phyloP scores from a whole-genome alignment of 192 early-diverging fungal species.

The Diversispora epigaea region DNA sequence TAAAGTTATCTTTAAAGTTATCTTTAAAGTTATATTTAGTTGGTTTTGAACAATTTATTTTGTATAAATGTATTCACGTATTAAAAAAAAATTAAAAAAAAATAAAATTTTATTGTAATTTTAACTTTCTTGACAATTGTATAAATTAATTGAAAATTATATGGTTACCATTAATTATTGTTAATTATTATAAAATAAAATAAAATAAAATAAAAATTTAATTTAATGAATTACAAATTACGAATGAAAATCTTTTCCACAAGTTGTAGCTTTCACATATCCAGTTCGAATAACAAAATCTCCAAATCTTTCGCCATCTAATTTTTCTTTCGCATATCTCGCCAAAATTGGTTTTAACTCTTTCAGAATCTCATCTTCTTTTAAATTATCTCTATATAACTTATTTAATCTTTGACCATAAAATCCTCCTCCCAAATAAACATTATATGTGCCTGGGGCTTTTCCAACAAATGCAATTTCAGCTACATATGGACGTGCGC shows the following conservation, averaged over 20 bases:
- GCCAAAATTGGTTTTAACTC: constrained; percentile 78
- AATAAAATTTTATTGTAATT: no score
- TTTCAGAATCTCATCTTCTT: constrained; percentile 83
- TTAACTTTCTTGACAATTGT: no score
- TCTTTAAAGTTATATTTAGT: no score
- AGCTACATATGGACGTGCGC: constrained; percentile 89
- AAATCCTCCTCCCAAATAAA: constrained; percentile 91
- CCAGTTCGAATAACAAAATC: constrained; percentile 92
- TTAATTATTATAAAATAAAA: no score
- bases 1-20: not conserved
- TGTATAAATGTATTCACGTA: no score
- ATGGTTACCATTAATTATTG: no score
- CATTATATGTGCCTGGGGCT: constrained; percentile 91
- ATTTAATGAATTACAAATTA: no score
- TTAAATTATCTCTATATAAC: constrained; percentile 85
- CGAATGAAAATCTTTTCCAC: constrained; percentile 73
- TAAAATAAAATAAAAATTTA: no score
- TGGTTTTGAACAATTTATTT: no score
- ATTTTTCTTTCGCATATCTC: constrained; percentile 71
- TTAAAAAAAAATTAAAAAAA: no score
- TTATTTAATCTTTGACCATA: constrained; percentile 87
- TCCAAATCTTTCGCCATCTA: constrained; percentile 83
- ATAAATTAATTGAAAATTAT: no score
- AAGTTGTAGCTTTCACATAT: constrained; percentile 76
- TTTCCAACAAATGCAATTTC: constrained; percentile 97